Evolutionary conservation across 805 yeast genomes (phyloP).

Genomic region (Ascoidea tarda): DNA sequence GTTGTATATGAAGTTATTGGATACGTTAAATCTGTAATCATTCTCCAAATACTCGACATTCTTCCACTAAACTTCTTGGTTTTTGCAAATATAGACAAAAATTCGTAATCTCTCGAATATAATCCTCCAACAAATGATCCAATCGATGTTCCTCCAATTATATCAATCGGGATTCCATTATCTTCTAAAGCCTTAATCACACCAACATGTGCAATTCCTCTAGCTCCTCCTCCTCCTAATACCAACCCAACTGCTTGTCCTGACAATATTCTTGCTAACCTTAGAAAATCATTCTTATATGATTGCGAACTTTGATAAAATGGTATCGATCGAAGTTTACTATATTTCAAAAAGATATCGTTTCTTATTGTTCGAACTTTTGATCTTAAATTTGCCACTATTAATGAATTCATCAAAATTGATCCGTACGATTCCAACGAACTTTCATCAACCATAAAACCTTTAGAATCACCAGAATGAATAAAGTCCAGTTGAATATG

Average conservation of each 20-base stretch:
- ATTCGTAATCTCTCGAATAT: constrained; percentile 83
- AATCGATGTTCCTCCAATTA: constrained; percentile 92
- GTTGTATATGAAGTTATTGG: constrained; percentile 93
- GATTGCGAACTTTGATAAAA: constrained; percentile 22
- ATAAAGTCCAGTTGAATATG: constrained; percentile 60
- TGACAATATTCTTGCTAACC: constrained; percentile 79
- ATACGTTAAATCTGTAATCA: constrained; percentile 71
- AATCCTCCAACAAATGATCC: constrained; percentile 94
- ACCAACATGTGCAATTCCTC: constrained; percentile 89
- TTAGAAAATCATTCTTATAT: constrained; percentile 78
- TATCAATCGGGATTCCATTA: constrained; percentile 84
- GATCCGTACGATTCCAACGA: background rate
- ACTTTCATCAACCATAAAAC: background rate
- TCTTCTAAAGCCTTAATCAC: constrained; percentile 84
- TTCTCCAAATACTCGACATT: constrained; percentile 76
- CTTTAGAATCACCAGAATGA: constrained; percentile 8
- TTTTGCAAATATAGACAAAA: constrained; percentile 83
- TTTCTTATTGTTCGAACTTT: constrained; percentile 23
- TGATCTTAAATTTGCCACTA: constrained; percentile 14
- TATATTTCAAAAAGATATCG: constrained; percentile 14
- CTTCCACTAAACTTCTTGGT: constrained; percentile 78
- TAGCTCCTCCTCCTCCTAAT: constrained; percentile 95
- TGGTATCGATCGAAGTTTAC: constrained; percentile 6
- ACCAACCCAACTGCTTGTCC: constrained; percentile 93
- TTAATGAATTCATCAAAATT: background rate